Evolutionary conservation across 2,329 filamentous ascomycete genomes (phyloP).

Genomic region (Nigrospora oryzae): DNA sequence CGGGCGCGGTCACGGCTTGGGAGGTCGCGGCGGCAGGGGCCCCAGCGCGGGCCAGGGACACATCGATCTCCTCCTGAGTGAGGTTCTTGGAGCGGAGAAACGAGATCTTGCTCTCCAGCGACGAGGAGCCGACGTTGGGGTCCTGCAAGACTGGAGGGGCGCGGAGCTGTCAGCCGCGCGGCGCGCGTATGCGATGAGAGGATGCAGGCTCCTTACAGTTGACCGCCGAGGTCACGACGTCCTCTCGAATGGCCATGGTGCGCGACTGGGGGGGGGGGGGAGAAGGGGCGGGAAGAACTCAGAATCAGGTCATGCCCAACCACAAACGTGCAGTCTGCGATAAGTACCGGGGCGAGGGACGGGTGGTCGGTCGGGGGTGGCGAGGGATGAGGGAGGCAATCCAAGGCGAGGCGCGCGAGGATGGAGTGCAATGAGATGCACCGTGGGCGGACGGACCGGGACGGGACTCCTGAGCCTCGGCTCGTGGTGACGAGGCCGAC

Average conservation of each 20-base stretch:
- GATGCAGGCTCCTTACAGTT: constrained; percentile 14
- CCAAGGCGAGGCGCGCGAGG: no score
- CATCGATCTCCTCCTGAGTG: constrained; percentile 89
- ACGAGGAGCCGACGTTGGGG: constrained; percentile 78
- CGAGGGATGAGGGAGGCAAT: no score
- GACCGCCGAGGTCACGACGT: constrained; percentile 34
- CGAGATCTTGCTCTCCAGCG: constrained; percentile 85
- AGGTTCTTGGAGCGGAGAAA: constrained; percentile 96
- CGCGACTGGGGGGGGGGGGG: no score
- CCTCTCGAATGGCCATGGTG: constrained; percentile 82
- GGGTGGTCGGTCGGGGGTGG: no score
- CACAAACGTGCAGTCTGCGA: no score
- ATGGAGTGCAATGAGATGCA: no score
- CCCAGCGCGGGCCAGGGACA: constrained; percentile 68
- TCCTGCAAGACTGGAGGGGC: constrained; percentile 77
- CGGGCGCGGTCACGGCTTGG: constrained; percentile 30
- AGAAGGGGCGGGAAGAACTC: no score
- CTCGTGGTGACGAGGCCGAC: no score
- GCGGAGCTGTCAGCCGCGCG: constrained; percentile 9
- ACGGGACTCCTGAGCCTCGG: no score
- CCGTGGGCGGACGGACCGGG: no score
- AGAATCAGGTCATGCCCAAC: no score
- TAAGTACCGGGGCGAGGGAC: no score
- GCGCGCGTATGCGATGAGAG: constrained; percentile 1
- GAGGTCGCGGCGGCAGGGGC: not conserved